These are phyloP conservation scores for Chionographis japonica DNA, from an alignment of 106 monocot genomes.

Conservation along the genomic window DNA sequence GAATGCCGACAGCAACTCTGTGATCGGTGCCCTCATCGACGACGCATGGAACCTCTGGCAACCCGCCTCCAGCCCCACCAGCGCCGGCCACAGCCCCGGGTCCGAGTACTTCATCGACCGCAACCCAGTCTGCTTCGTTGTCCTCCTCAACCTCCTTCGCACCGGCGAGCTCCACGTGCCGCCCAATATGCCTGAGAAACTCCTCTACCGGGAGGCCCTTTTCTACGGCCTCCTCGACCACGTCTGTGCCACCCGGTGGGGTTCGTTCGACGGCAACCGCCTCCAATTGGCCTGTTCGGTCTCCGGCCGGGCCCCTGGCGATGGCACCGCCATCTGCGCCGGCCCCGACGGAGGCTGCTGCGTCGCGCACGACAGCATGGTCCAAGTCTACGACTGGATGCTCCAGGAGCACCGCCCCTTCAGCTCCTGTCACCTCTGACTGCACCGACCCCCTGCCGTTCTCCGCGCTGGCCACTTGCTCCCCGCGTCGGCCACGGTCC, in stretches of 20 bases:
- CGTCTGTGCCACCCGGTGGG: slow-evolving; percentile 65
- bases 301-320: slow-evolving; percentile 62
- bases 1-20: too few species aligned
- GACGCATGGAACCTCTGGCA: too few species aligned
- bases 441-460: too few species aligned
- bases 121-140: too few species aligned
- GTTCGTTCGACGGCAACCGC: slow-evolving; percentile 67
- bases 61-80: too few species aligned
- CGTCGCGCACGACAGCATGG: slow-evolving; percentile 90
- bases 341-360: slow-evolving; percentile 89
- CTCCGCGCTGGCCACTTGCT: too few species aligned
- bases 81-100: too few species aligned
- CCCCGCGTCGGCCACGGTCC: too few species aligned
- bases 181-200: slow-evolving; percentile 35
- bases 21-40: too few species aligned
- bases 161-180: slow-evolving; percentile 74
- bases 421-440: slow-evolving; percentile 62
- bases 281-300: slow-evolving; percentile 46
- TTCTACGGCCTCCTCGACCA: slow-evolving; percentile 75
- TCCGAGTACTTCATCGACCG: too few species aligned
- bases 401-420: slow-evolving; percentile 60
- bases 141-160: slow-evolving; percentile 79
- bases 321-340: slow-evolving; percentile 72
- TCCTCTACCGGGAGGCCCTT: slow-evolving; percentile 65
- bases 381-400: slow-evolving; percentile 90